These are phyloP conservation scores for Colletotrichum sp. DNA, from an alignment of 2,329 filamentous ascomycete species.

Conservation along the genomic window DNA sequence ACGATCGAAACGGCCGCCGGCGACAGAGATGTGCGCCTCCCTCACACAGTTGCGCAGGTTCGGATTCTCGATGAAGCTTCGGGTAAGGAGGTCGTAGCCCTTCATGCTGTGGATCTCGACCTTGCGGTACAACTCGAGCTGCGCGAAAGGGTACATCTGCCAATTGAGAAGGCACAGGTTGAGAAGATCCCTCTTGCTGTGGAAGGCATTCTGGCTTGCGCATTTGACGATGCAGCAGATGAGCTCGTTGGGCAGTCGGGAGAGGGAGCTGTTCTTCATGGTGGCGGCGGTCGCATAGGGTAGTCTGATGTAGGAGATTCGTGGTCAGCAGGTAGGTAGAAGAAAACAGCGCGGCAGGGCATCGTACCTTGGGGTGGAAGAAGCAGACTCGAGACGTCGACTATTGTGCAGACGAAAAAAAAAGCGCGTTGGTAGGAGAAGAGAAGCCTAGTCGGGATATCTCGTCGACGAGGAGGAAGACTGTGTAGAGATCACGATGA, in stretches of 20 bases:
- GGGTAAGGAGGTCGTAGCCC: background rate
- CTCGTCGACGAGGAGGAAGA: background rate
- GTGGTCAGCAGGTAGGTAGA: background rate
- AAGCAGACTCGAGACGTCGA: background rate
- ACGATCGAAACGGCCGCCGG: background rate
- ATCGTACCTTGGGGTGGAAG: background rate
- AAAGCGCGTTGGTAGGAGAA: background rate
- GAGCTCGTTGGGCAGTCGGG: constrained; percentile 2
- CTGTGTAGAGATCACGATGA: background rate
- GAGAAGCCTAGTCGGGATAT: background rate
- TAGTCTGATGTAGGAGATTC: background rate
- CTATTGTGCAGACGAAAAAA: background rate
- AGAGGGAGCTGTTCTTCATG: background rate
- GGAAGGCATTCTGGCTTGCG: background rate
- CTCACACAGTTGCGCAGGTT: background rate
- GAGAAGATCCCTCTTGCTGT: background rate
- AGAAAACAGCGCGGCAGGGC: background rate
- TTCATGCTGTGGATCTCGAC: background rate
- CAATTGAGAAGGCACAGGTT: background rate
- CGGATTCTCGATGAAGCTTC: constrained; percentile 11
- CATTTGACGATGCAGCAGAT: background rate
- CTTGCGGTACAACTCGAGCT: background rate
- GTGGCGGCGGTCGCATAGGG: background rate
- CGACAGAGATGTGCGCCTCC: background rate
- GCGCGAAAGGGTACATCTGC: background rate